These are phyloP conservation scores for Leptosphaerulina australis DNA, from an alignment of 2,329 filamentous ascomycete species.

Conservation along the genomic window DNA sequence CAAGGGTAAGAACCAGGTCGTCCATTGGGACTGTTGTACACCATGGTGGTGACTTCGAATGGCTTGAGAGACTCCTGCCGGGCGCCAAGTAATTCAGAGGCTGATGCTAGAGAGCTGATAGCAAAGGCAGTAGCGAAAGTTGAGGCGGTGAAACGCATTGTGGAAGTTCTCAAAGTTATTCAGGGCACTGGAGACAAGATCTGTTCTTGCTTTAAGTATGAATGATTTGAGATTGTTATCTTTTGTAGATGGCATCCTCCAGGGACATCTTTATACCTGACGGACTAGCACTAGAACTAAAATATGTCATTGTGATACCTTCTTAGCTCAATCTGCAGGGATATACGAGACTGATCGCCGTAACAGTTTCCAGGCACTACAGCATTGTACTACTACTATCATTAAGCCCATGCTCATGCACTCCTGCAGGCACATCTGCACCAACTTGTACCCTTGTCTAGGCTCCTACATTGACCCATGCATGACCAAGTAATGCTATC, in stretches of 20 bases:
- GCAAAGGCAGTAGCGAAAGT: slow-evolving; percentile 18
- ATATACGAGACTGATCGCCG: too few species aligned
- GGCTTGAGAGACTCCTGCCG: slow-evolving; percentile 25
- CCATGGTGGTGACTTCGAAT: slow-evolving; percentile 28
- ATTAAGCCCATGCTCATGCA: too few species aligned
- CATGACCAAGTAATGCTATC: too few species aligned
- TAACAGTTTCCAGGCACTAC: too few species aligned
- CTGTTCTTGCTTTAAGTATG: background rate
- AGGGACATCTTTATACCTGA: background rate
- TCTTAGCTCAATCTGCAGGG: too few species aligned
- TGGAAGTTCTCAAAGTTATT: background rate
- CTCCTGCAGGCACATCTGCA: too few species aligned
- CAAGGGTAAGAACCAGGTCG: slow-evolving; percentile 3
- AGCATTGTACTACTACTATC: too few species aligned
- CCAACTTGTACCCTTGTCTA: too few species aligned
- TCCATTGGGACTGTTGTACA: background rate
- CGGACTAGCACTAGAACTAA: background rate
- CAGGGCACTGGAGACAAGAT: background rate
- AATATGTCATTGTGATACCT: too few species aligned
- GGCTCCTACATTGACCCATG: too few species aligned
- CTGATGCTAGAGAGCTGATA: slow-evolving; percentile 9
- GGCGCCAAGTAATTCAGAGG: slow-evolving; percentile 18
- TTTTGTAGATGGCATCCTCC: too few species aligned
- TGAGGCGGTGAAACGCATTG: slow-evolving; percentile 22
- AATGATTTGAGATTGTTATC: background rate